Conservation (phyloP, 805 yeast genomes). For the Helenozyma baotianmanensis region DNA sequence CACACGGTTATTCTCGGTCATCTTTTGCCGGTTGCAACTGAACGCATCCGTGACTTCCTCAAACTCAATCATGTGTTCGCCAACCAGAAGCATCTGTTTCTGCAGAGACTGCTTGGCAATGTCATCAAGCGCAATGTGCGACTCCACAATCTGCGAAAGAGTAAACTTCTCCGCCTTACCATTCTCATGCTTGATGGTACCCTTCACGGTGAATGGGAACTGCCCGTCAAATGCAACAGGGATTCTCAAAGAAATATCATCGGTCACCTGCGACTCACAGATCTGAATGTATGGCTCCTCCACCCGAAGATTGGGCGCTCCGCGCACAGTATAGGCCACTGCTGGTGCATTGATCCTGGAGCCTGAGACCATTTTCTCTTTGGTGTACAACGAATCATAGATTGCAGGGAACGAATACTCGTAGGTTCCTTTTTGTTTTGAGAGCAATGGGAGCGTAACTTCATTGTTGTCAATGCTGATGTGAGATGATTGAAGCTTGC, state of each 20-base stretch:
- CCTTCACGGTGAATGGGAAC: constrained; percentile 57
- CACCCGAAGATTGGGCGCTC: constrained; percentile 59
- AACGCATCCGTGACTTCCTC: constrained; percentile 58
- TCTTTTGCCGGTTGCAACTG: constrained; percentile 56
- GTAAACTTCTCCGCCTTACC: constrained; percentile 47
- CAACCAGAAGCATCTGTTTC: constrained; percentile 51
- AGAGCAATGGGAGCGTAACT: constrained; percentile 34
- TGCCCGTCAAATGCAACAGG: constrained; percentile 53
- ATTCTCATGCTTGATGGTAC: constrained; percentile 54
- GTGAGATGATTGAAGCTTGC: constrained; percentile 34
- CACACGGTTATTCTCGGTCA: constrained; percentile 33
- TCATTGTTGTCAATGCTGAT: constrained; percentile 27
- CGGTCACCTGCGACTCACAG: constrained; percentile 33
- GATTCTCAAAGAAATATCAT: constrained; percentile 35
- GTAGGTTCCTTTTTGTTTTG: constrained; percentile 53
- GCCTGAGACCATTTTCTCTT: constrained; percentile 25
- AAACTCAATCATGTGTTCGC: constrained; percentile 62
- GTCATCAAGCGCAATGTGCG: constrained; percentile 10
- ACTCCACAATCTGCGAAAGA: constrained; percentile 39
- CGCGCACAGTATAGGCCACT: constrained; percentile 42
- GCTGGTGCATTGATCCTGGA: neutral
- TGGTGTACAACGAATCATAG: constrained; percentile 59
- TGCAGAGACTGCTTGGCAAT: constrained; percentile 20
- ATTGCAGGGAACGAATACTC: constrained; percentile 57
- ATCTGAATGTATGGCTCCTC: constrained; percentile 43